Evolutionary conservation across 148 eudicot species (phyloP).

Genomic region (Fagopyrum homotropicum): DNA sequence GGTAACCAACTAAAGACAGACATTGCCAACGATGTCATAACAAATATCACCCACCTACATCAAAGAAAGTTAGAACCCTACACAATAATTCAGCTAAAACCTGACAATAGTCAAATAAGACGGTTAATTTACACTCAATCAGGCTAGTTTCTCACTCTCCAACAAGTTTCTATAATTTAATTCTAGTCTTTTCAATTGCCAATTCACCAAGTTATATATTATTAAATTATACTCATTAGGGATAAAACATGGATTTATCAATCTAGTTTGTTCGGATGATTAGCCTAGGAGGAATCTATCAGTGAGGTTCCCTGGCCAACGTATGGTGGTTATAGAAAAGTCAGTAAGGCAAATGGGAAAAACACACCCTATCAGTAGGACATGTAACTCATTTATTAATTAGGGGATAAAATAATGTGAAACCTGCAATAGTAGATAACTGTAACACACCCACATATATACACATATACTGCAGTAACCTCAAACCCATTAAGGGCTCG

Average conservation of each 20-base stretch:
- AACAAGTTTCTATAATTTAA: neutral
- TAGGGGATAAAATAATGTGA: neutral
- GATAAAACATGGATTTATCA: neutral
- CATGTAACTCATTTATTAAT: neutral
- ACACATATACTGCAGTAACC: neutral
- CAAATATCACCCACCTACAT: neutral
- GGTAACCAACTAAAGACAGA: neutral
- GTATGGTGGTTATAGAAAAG: neutral
- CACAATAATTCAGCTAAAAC: too few species aligned
- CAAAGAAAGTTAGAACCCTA: neutral
- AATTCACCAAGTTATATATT: neutral
- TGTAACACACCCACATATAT: neutral
- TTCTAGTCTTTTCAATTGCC: neutral
- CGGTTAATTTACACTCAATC: neutral
- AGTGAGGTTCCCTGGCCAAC: neutral
- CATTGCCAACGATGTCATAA: neutral
- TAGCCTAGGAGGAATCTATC: neutral
- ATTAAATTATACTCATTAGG: neutral
- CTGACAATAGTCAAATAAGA: neutral
- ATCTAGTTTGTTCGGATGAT: neutral
- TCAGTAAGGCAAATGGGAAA: neutral
- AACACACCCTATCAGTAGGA: neutral
- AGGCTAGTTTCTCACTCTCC: neutral
- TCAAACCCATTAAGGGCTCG: neutral
- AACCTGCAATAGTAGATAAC: neutral